These are phyloP conservation scores for Lanmaoa pseudosensibilis DNA, from an alignment of 768 basidiomycete genomes.

Conservation along the genomic window DNA sequence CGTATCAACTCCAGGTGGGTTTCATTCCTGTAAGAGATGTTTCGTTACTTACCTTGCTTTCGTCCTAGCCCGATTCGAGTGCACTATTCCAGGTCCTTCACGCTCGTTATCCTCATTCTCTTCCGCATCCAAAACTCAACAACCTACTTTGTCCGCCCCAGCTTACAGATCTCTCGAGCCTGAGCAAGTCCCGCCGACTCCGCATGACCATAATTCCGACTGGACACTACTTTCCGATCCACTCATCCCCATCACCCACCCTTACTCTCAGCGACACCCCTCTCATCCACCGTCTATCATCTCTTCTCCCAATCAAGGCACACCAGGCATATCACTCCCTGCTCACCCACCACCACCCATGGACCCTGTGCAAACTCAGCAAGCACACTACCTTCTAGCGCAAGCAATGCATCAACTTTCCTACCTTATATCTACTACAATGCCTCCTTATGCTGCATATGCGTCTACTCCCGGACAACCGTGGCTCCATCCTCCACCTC, in stretches of 20 bases:
- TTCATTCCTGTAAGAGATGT: not conserved
- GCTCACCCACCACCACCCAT: slow-evolving; percentile 31
- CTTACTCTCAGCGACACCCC: slow-evolving; percentile 16
- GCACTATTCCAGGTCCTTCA: slow-evolving; percentile 9
- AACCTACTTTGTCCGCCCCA: not conserved
- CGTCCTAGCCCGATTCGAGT: slow-evolving; percentile 12
- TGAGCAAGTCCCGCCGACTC: slow-evolving; percentile 2
- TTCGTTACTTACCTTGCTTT: slow-evolving; percentile 6
- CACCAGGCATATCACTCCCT: slow-evolving; percentile 21
- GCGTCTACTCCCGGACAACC: slow-evolving; percentile 21
- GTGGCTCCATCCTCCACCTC: slow-evolving; percentile 17
- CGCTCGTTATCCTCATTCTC: slow-evolving; percentile 5
- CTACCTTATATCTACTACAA: slow-evolving; percentile 36
- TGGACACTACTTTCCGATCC: slow-evolving; percentile 13
- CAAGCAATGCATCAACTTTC: slow-evolving; percentile 45
- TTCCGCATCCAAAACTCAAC: slow-evolving; percentile 12
- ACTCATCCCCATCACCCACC: slow-evolving; percentile 23
- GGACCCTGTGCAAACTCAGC: slow-evolving; percentile 33
- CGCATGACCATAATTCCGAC: slow-evolving; percentile 1
- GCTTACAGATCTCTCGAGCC: slow-evolving; percentile 9
- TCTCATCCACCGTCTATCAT: slow-evolving; percentile 19
- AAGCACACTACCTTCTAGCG: slow-evolving; percentile 38
- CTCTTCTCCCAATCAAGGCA: slow-evolving; percentile 16
- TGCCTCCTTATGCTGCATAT: slow-evolving; percentile 26
- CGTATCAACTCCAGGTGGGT: slow-evolving; percentile 14